A percentile compares a stretch with the other conserved stretches of the same genome.
Evolutionary conservation across 306 rosid species (phyloP).

Genomic region (Vigna reflexopilosa): DNA sequence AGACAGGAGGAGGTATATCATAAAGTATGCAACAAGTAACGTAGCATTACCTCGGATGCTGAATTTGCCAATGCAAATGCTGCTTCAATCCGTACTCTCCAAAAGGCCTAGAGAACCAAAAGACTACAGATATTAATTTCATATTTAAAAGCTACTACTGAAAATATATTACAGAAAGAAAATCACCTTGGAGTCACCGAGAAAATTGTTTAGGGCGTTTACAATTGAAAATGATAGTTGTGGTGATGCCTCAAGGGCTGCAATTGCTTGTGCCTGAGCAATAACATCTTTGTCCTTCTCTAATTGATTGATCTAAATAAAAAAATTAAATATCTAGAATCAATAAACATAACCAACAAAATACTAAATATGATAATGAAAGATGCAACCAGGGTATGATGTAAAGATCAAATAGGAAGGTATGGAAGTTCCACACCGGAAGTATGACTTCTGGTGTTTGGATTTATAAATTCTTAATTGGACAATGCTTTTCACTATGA

Average conservation of each 20-base stretch:
- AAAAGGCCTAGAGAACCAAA: constrained; percentile 70
- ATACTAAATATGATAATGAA: constrained; percentile 7
- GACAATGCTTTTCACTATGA: not conserved
- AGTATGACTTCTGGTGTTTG: not conserved
- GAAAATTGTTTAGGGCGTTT: constrained; percentile 86
- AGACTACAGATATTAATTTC: constrained; percentile 42
- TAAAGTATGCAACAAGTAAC: constrained; percentile 31
- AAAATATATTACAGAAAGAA: constrained; percentile 30
- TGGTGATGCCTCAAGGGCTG: constrained; percentile 76
- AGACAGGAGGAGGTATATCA: not conserved
- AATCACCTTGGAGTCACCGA: constrained; percentile 84
- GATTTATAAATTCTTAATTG: not conserved
- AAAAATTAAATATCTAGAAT: constrained; percentile 42
- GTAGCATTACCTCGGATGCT: constrained; percentile 81
- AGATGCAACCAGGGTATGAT: not conserved
- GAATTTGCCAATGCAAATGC: constrained; percentile 94
- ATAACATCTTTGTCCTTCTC: constrained; percentile 98
- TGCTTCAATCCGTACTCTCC: constrained; percentile 96
- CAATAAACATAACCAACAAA: constrained; percentile 41
- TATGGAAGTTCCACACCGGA: not conserved
- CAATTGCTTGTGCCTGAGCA: constrained; percentile 95
- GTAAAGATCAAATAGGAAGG: not conserved
- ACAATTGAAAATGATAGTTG: constrained; percentile 86
- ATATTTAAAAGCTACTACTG: constrained; percentile 14
- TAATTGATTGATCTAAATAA: constrained; percentile 86